These are phyloP conservation scores for Rhododendron mucronatum DNA, from an alignment of 148 eudicot species.

Conservation along the genomic window DNA sequence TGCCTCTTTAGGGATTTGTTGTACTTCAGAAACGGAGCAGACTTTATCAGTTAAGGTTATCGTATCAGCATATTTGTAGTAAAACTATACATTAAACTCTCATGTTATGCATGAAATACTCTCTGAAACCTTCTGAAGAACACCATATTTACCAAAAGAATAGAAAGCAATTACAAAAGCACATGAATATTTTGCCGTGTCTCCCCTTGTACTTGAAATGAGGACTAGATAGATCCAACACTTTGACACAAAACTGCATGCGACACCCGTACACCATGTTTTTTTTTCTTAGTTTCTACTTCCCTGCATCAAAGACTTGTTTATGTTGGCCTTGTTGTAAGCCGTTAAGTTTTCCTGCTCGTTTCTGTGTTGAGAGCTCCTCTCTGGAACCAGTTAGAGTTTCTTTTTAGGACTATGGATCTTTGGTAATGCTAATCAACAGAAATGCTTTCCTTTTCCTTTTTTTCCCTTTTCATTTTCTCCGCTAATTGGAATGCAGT, in stretches of 20 bases:
- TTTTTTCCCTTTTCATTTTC: not conserved
- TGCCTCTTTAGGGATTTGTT: not conserved
- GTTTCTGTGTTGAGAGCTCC: not conserved
- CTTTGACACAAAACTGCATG: not conserved
- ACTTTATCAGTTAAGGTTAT: not conserved
- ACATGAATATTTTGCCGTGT: not conserved
- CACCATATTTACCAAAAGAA: not conserved
- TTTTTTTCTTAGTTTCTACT: not conserved
- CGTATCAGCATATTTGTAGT: not conserved
- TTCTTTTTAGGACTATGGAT: not conserved
- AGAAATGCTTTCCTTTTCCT: not conserved
- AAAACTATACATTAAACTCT: not conserved
- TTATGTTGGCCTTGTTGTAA: not conserved
- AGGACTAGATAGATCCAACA: not conserved
- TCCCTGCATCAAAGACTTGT: not conserved
- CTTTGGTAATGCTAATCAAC: not conserved
- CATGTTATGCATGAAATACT: not conserved
- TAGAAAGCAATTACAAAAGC: not conserved
- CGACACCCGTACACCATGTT: not conserved
- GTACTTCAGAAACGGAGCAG: not conserved
- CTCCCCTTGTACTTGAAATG: not conserved
- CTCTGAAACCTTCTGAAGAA: not conserved
- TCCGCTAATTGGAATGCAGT: conserved; percentile 15
- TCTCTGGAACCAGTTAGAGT: not conserved
- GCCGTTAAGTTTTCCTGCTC: not conserved